Evolutionary conservation across 495 filamentous ascomycete genomes (phyloP), one percentile per base, ranked within the genome.

Genomic region (Aspergillus carlsbadensis): DNA sequence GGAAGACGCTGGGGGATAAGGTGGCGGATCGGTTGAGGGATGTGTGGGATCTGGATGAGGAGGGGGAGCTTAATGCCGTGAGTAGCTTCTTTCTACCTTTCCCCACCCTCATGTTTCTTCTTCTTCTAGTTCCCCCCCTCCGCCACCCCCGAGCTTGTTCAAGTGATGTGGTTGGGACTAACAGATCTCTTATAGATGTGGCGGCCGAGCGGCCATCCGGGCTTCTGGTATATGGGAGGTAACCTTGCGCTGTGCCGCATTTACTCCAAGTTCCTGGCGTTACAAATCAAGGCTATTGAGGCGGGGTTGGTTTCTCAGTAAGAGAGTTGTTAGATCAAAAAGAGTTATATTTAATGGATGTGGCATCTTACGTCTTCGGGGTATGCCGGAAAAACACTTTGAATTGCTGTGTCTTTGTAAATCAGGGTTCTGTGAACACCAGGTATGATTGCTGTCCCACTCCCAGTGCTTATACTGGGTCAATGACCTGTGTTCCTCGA

Each of bases 141-240:
- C 26, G 26, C 26, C 3, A 29, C 3, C 6, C 3, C 17, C 7
- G n/a, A n/a, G n/a, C n/a, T n/a, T n/a, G n/a, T n/a, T n/a, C 7
- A 31, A 5, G 17, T 13, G 1, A n/a, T 60, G 31, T 5, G 36
- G n/a, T 22, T 21, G 2, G 8, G n/a, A 15, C 58, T 70, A 57
- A 68, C 21, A 1, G 6, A 44, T 14, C 39, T 6, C 20, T 14
- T 37, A 13, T 56, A 73, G 68, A 89, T 93, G 72, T 95, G 88
- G 88, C 77, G 83, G 21, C 76, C 67, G 33, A 87, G 78, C 22
- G 87, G 88, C 0, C 87, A 91, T 58, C 84, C 84, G 0, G 87
- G 87, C 0, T 84, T 93, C 54, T 96, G 88, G 88, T 86, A 86
- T 65, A 86, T 90, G 65, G 90, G 88, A 0, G 90, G 91, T 1